Conservation (phyloP, 306 rosid genomes). For the Medicago arabica region DNA sequence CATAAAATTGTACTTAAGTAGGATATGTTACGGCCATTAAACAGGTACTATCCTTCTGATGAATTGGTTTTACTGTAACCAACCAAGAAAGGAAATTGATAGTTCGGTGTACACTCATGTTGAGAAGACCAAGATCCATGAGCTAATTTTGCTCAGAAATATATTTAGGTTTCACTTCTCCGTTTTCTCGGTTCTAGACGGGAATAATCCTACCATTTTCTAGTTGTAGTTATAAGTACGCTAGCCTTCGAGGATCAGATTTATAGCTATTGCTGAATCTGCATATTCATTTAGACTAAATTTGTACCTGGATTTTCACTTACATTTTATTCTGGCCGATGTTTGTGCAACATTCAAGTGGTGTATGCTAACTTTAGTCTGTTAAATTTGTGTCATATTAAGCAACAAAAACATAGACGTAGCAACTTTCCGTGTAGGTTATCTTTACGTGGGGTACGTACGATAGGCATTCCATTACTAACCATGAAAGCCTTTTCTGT, state of each 20-base stretch:
- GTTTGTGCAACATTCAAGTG: too few relatives aligned
- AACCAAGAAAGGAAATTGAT: neutral
- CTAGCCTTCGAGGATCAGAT: neutral
- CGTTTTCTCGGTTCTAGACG: neutral
- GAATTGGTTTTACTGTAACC: neutral
- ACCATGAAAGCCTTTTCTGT: too few relatives aligned
- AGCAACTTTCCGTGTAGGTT: too few relatives aligned
- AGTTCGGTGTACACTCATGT: neutral
- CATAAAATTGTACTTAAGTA: conserved; percentile 12
- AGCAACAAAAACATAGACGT: too few relatives aligned
- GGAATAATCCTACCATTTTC: neutral
- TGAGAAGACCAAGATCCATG: neutral
- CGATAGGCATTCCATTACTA: too few relatives aligned
- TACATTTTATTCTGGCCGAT: too few relatives aligned
- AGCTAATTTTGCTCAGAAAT: neutral
- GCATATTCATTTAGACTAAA: too few relatives aligned
- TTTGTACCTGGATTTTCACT: too few relatives aligned
- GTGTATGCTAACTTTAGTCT: too few relatives aligned
- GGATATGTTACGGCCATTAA: conserved; percentile 20
- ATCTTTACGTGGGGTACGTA: too few relatives aligned
- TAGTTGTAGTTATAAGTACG: neutral
- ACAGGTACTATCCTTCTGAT: conserved; percentile 20
- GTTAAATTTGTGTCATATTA: too few relatives aligned
- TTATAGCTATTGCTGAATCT: too few relatives aligned
- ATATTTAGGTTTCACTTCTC: neutral